Evolutionary conservation across 202 grass and related monocot species (phyloP), one percentile per base, ranked within the genome.

Genomic region (Carex sylvatica): DNA sequence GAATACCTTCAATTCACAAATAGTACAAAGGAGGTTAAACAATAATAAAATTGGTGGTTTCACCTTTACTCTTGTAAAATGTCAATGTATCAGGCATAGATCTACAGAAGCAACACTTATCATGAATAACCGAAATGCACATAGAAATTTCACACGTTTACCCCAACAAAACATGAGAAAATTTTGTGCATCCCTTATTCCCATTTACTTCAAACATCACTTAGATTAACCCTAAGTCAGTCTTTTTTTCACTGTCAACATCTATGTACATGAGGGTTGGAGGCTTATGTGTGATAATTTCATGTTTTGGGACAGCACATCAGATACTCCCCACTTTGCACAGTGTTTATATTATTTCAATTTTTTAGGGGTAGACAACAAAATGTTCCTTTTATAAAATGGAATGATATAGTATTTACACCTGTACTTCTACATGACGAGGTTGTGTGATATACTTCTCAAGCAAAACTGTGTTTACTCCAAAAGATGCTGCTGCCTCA

Each of bases 361-460:
- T 72, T 23, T 23, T 72, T 72, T 16, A 24, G 18, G 19, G 69
- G 40, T 6, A 46, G 4, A 22, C 44, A 52, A 20, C 11, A 73
- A 73, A 51, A 73, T 52, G 22, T 15, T 52, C 22, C 4, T 52
- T 52, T 9, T 2, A 14, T 52, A 49, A 52, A 47, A 14, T 28
- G 38, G 36, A 69, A 51, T 52, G 26, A 16, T 26, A 73, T 51
- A 52, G 11, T 73, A 85, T 73, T 20, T 16, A 60, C 88, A 98
- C 95, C 92, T 98, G 95, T 36, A 98, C 95, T 88, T 98, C 95
- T 35, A 98, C 79, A 70, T 98, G 95, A 72, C 95, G 89, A 23
- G 95, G 95, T 78, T 98, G 89, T 78, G 92, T 98, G 86, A 98
- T 95, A 49, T 98, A 98, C 70, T 93, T 98, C 67, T 98, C 95